Base-by-base conservation (phyloP, 1,284 basidiomycete genomes). In the Ceratobasidium sp. region DNA sequence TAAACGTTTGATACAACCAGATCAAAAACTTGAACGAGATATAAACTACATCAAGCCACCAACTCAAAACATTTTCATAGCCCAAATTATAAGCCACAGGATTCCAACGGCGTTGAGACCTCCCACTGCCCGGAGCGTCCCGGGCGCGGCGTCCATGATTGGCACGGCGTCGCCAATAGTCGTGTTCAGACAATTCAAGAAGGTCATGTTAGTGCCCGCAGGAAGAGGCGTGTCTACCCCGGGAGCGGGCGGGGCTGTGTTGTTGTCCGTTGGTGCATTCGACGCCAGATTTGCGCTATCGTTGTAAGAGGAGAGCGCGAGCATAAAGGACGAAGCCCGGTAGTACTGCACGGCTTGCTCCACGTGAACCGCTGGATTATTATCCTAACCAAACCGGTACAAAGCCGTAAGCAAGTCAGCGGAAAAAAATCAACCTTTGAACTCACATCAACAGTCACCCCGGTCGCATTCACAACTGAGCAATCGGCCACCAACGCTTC, bases 301-400 rank as follows among this genome's bases (percentile, higher is more conserved):
- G 68, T 79, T 80, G 71, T 81, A 81, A 1, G 74, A 62, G 4
- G 78, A 74, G 24, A 80, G 76, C 13, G 79, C 74, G 8, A 81
- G 76, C n/a, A 74, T 78, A 72, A 81, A 79, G 16, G 78, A 77
- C 11, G 78, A 79, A 4, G 80, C 72, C 49, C 80, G 79, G 73
- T 80, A 81, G 53, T 78, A 81, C 68, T 81, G 80, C 16, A 81
- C 73, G 14, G 79, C 71, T 69, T 81, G 78, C 61, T 80, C 79
- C 0, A 79, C 77, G 43, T 75, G 74, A 13, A 77, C 76, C 49
- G 73, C 74, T 2, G 71, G 65, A 13, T 56, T 59, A 7, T 39
- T 51, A 13, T 63, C 53, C 66, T 71, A 31, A 1, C 11, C 31
- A 22, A 24, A 22, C 53, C 49, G 22, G 19, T 22, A 39, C 5